Percentiles rank a stretch among this genome's conserved stretches.
Evolutionary conservation across 2,329 filamentous ascomycete species (phyloP).

Genomic region (Microdochium paspali): DNA sequence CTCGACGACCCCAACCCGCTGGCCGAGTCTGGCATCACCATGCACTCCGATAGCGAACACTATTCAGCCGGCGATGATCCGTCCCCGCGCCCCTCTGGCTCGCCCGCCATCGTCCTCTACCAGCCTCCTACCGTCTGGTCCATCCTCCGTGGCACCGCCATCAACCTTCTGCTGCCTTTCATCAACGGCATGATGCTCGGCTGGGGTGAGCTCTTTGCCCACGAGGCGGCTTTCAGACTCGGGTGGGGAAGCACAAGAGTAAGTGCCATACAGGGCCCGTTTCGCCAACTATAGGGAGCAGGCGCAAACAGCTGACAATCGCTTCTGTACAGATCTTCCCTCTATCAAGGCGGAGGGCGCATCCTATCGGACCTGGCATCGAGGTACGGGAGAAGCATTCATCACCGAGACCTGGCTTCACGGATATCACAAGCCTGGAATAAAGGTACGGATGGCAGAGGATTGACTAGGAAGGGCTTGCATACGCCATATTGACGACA

Average conservation of each 20-base stretch:
- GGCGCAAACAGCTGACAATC: too few relatives aligned
- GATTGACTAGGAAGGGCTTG: too few relatives aligned
- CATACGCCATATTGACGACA: too few relatives aligned
- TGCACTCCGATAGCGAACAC: constrained; percentile 75
- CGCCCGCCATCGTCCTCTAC: constrained; percentile 73
- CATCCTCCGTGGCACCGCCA: constrained; percentile 76
- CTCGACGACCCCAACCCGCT: constrained; percentile 47
- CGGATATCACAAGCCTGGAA: constrained; percentile 61
- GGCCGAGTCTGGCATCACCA: constrained; percentile 65
- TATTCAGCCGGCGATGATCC: constrained; percentile 61
- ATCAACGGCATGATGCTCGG: constrained; percentile 98
- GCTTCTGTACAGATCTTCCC: constrained; percentile 52
- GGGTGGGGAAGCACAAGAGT: constrained; percentile 96
- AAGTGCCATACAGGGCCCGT: constrained; percentile 17
- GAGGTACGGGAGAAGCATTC: constrained; percentile 67
- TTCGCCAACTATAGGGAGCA: too few relatives aligned
- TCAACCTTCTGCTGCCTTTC: constrained; percentile 92
- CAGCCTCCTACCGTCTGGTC: constrained; percentile 81
- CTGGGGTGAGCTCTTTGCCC: constrained; percentile 92
- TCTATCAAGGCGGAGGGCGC: constrained; percentile 47
- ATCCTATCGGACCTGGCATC: constrained; percentile 71
- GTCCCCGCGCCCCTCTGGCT: constrained; percentile 49
- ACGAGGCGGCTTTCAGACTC: constrained; percentile 86
- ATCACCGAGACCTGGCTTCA: constrained; percentile 46
- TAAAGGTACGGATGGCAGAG: constrained; percentile 16